Conservation (phyloP, 345 rosid species). For the Salix purpurea region DNA sequence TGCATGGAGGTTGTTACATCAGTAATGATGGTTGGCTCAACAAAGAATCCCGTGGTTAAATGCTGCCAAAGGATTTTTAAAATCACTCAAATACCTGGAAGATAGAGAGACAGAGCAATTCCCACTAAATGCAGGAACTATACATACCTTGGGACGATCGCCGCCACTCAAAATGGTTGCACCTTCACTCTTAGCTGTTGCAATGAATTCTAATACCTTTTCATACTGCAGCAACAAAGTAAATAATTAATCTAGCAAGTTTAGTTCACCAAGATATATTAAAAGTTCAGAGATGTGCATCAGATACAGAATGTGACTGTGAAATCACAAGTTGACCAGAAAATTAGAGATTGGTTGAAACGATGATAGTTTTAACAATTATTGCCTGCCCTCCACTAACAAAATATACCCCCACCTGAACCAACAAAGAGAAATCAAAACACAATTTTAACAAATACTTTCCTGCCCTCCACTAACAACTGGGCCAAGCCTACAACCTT, state of each 20-base stretch:
- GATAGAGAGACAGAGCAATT: slow-evolving; percentile 4
- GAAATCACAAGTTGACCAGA: background rate
- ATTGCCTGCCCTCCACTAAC: background rate
- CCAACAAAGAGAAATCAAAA: background rate
- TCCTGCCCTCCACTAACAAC: slow-evolving; percentile 87
- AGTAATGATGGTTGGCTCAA: slow-evolving; percentile 75
- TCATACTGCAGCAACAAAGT: slow-evolving; percentile 55
- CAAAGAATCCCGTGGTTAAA: slow-evolving; percentile 68
- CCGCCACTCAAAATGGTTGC: slow-evolving; percentile 85
- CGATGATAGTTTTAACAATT: background rate
- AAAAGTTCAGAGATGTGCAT: background rate
- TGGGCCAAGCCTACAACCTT: slow-evolving; percentile 92
- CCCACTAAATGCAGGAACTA: slow-evolving; percentile 4
- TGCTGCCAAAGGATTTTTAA: slow-evolving; percentile 46
- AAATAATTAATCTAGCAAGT: slow-evolving; percentile 7
- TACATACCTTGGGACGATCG: slow-evolving; percentile 64
- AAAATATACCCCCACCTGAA: background rate
- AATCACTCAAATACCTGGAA: slow-evolving; percentile 12
- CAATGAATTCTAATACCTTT: slow-evolving; percentile 62
- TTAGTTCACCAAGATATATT: background rate
- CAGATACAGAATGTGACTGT: background rate
- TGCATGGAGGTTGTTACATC: slow-evolving; percentile 85
- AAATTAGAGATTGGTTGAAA: background rate
- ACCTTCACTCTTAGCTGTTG: slow-evolving; percentile 87
- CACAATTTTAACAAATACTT: slow-evolving; percentile 4